A percentile compares a stretch with the other conserved stretches of the same genome.
Evolutionary conservation across 805 yeast species (phyloP).

Genomic region (Danielia oregonensis): DNA sequence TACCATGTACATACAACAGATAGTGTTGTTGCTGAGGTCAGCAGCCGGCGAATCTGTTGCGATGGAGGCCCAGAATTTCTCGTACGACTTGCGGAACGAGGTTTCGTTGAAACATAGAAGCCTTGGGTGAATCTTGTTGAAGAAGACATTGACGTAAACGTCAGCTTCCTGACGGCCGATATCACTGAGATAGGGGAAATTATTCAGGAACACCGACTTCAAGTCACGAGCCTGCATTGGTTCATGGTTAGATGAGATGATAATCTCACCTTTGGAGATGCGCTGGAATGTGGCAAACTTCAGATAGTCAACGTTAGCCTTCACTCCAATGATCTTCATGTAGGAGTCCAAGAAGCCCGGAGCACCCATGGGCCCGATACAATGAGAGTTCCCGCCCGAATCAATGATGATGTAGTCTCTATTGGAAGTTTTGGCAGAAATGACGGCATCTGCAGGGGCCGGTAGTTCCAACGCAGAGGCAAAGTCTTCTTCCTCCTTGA

Average conservation of each 20-base stretch:
- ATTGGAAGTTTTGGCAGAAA: neutral
- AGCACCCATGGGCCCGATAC: constrained; percentile 19
- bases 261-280: neutral
- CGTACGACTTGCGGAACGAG: neutral
- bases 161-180: constrained; percentile 33
- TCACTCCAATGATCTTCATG: neutral
- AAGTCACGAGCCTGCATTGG: neutral
- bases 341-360: constrained; percentile 1
- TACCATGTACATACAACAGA: constrained; percentile 46
- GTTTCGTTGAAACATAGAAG: constrained; percentile 31
- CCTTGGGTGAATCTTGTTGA: constrained; percentile 42
- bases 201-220: neutral
- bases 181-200: constrained; percentile 37
- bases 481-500: neutral
- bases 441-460: neutral
- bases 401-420: constrained; percentile 36
- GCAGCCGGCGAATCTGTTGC: neutral
- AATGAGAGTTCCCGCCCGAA: constrained; percentile 44
- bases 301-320: neutral
- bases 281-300: neutral
- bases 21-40: constrained; percentile 3
- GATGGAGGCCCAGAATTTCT: constrained; percentile 1
- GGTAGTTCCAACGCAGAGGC: neutral
- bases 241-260: constrained; percentile 2
- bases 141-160: constrained; percentile 33